A percentile compares a stretch with the other conserved stretches of the same genome.
Conservation (phyloP, 495 filamentous ascomycete genomes). For the Penicillium angulare region DNA sequence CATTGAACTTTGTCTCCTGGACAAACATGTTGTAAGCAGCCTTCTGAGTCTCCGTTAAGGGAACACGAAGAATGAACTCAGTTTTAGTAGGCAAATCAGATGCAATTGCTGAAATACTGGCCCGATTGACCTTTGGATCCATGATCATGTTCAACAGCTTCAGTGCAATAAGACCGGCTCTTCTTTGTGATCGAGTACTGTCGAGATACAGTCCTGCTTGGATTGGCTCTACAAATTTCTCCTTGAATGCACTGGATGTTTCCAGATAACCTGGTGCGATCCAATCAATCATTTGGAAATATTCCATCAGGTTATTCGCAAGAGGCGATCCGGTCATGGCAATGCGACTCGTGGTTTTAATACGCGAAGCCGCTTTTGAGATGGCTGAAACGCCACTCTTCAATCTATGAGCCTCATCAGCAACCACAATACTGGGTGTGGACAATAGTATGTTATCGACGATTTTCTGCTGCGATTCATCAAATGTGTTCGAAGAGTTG, state of each 20-base stretch:
- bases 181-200: constrained; percentile 51
- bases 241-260: constrained; percentile 59
- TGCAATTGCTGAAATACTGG: constrained; percentile 63
- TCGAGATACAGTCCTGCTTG: constrained; percentile 64
- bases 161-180: constrained; percentile 62
- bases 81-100: constrained; percentile 66
- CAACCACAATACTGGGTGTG: constrained; percentile 72
- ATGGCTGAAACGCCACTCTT: constrained; percentile 62
- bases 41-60: constrained; percentile 65
- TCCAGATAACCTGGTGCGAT: constrained; percentile 78
- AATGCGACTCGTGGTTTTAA: constrained; percentile 71
- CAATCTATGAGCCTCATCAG: constrained; percentile 82
- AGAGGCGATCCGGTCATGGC: constrained; percentile 87
- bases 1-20: not conserved
- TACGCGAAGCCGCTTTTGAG: constrained; percentile 48
- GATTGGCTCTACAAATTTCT: constrained; percentile 71
- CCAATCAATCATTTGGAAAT: constrained; percentile 87
- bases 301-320: constrained; percentile 78
- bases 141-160: constrained; percentile 69
- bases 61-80: constrained; percentile 77
- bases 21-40: constrained; percentile 63
- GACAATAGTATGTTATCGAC: constrained; percentile 51
- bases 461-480: constrained; percentile 32
- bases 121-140: constrained; percentile 75
- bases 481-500: constrained; percentile 22